Percentiles rank a stretch among this genome's conserved stretches.
Conservation (phyloP, 2,329 filamentous ascomycete genomes). For the Colletotrichum sp. region DNA sequence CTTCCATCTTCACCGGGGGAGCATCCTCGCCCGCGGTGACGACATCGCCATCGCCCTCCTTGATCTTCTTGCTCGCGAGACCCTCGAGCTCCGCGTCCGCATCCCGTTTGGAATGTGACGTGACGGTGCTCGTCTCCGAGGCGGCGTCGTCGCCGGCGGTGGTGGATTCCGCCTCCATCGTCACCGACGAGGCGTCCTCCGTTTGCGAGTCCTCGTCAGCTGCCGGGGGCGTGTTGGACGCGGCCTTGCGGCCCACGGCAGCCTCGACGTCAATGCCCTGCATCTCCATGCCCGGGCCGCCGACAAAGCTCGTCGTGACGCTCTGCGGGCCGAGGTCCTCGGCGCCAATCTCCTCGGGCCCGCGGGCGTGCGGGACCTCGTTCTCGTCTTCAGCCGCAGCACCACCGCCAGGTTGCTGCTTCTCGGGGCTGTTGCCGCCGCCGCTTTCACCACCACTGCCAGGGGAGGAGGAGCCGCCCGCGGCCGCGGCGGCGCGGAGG, state of each 20-base stretch:
- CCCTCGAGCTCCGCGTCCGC: constrained; percentile 53
- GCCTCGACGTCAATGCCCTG: constrained; percentile 65
- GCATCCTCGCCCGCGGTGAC: constrained; percentile 9
- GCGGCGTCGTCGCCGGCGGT: constrained; percentile 28
- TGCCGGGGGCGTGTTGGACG: constrained; percentile 10
- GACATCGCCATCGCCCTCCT: constrained; percentile 40
- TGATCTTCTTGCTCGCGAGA: constrained; percentile 51
- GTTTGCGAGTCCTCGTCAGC: constrained; percentile 22
- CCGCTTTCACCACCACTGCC: constrained; percentile 15
- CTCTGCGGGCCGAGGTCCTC: constrained; percentile 83
- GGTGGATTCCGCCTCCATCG: constrained; percentile 1
- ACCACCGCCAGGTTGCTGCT: constrained; percentile 25
- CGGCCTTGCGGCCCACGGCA: constrained; percentile 60
- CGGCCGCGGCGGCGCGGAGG: neutral
- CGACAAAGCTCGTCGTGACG: constrained; percentile 43
- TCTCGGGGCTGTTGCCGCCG: constrained; percentile 5
- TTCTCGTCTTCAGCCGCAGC: constrained; percentile 55
- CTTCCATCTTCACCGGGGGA: constrained; percentile 6
- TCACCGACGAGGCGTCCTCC: constrained; percentile 17
- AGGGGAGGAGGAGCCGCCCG: neutral
- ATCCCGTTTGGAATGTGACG: constrained; percentile 58
- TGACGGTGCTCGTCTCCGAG: constrained; percentile 34
- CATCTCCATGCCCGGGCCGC: constrained; percentile 50
- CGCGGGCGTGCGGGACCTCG: constrained; percentile 80
- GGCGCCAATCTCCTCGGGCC: constrained; percentile 83